These are phyloP conservation scores for Endothia cerciana DNA, from an alignment of 2,329 filamentous ascomycete genomes.

Conservation along the genomic window DNA sequence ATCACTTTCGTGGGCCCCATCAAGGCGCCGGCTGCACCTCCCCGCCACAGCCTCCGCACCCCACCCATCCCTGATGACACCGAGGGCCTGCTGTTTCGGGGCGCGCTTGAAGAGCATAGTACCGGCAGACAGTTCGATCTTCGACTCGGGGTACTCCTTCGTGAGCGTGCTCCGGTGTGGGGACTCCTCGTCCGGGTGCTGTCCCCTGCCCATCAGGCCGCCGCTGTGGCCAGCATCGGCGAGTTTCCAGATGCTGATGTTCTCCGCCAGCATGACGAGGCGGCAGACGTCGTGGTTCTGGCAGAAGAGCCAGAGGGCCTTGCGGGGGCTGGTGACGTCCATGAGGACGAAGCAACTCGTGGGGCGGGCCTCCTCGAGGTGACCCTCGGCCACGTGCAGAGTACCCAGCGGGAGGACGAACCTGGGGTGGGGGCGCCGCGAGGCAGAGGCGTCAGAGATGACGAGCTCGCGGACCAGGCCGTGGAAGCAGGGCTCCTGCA, in stretches of 20 bases:
- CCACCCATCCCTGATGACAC: conserved; percentile 19
- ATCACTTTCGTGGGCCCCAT: background rate
- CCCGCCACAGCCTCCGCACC: background rate
- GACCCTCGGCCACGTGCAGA: background rate
- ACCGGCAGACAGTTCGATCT: background rate
- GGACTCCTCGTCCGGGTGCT: background rate
- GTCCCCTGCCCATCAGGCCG: background rate
- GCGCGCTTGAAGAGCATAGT: background rate
- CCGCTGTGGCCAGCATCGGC: background rate
- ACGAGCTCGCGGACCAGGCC: conserved; percentile 11
- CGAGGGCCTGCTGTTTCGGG: too few relatives aligned
- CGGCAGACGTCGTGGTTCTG: background rate
- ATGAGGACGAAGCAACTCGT: conserved; percentile 13
- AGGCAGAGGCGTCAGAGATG: background rate
- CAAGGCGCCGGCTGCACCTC: background rate
- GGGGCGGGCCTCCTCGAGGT: background rate
- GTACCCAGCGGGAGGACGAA: conserved; percentile 22
- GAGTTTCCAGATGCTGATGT: conserved; percentile 4
- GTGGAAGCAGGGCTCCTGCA: background rate
- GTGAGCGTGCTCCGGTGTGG: background rate
- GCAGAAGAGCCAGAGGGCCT: conserved; percentile 12
- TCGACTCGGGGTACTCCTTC: background rate
- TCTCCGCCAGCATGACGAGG: conserved; percentile 4
- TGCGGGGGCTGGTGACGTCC: background rate
- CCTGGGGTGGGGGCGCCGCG: background rate